Evolutionary conservation across 345 rosid species (phyloP), one percentile per base, ranked within the genome.

Genomic region (Hibiscus syriacus): DNA sequence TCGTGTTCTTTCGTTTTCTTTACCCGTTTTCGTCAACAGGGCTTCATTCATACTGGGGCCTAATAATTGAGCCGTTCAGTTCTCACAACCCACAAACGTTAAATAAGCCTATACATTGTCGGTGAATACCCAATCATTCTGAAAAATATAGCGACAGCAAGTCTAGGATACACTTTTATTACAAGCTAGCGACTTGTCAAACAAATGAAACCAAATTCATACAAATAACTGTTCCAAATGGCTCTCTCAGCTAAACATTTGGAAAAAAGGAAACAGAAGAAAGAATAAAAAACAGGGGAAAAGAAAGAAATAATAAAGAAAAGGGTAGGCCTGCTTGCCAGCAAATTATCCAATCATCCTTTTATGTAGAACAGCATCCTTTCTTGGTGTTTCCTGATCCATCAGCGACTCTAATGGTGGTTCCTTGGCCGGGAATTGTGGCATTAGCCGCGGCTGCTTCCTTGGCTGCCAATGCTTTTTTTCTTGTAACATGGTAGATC

Each of bases 401-500:
- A 64, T 88, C 86, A 13, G 72, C 74, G 55, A 86, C 86, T 36
- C 86, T 82, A 19, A 88, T 83, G 2, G 87, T 81, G 46, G 90
- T 81, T 58, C 89, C 88, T 71, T n/a, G n/a, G n/a, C n/a, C n/a
- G n/a, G n/a, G n/a, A n/a, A n/a, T n/a, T n/a, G n/a, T n/a, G n/a
- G n/a, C 84, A 38, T 68, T 78, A 41, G 85, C 86, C 4, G n/a
- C n/a, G n/a, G 84, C 79, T 16, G 90, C 86, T 75, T 84, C 86
- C 76, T 82, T 85, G 26, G 91, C 89, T 34, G 87, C 87, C 74
- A 86, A 68, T 43, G 89, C 94, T 58, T 84, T 86, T 61, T 83
- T 86, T 85, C 91, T 86, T 48, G 81, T 72, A 70, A 86, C 83
- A 70, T 81, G 86, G 79, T 86, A 86, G n/a, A 84, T 88, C 84